Evolutionary conservation across 768 basidiomycete species (phyloP), one percentile per base, ranked within the genome.

Genomic region (Auricularia sp.): DNA sequence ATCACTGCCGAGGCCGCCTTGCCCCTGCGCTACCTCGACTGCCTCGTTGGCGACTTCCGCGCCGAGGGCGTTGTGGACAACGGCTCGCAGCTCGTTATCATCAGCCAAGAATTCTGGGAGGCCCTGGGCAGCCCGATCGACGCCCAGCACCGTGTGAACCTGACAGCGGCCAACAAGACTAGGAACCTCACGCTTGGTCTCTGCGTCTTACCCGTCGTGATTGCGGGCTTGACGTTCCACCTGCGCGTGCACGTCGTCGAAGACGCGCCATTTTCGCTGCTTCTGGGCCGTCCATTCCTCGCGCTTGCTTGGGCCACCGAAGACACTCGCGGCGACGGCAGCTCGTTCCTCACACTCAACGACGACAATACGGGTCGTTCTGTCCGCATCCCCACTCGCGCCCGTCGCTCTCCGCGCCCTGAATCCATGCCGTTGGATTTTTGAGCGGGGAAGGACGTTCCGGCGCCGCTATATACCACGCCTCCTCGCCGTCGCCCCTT

Each of bases 211-310:
- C 54, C 59, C 16, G 16, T 68, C 6, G 39, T 5, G 0, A 58
- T 68, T 21, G 54, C 21, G 1, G 59, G 54, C 10, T 36, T 67
- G 3, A 45, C 37, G 0, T 11, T 68, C 21, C 24, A 29, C 14
- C 24, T 67, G 21, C 67, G 67, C n/a, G 62, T 61, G 1, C 66
- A 64, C 42, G 66, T 68, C 29, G 61, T 68, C n/a, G 35, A 68
- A 10, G 44, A 65, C 3, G 63, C 67, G 14, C 67, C 67, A 6
- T 67, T 65, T n/a, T 21, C 21, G 3, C 62, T 68, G 0, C 35
- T 68, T 1, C 37, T 68, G 1, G 67, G 67, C 10, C 39, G 62
- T 8, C 67, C 67, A 0, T 67, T 68, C 64, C 59, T 61, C 33
- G 61, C 64, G 6, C 10, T 65, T 0, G 34, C 63, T 0, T 54